These are phyloP conservation scores for Rhizopus arrhizus DNA, from an alignment of 371 early-diverging fungal genomes.

Conservation along the genomic window DNA sequence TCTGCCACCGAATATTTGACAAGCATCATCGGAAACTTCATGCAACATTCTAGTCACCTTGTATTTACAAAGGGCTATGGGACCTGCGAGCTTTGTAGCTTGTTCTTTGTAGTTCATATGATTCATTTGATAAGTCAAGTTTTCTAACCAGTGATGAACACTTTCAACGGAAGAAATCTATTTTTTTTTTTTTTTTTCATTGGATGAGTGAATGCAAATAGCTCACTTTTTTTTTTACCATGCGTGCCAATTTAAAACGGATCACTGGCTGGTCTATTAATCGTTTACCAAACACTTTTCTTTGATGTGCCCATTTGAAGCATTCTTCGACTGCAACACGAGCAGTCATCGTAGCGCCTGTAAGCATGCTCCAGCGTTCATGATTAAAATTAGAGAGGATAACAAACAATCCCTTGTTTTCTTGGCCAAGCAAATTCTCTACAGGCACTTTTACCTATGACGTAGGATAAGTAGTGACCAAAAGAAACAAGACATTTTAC, in stretches of 20 bases:
- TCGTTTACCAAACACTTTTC: constrained; percentile 83
- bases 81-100: constrained; percentile 54
- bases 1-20: constrained; percentile 66
- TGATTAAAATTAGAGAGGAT: constrained; percentile 53
- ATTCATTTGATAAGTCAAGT: constrained; percentile 57
- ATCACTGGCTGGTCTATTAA: constrained; percentile 71
- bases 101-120: constrained; percentile 55
- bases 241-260: constrained; percentile 65
- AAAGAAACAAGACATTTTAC: constrained; percentile 23
- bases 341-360: constrained; percentile 26
- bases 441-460: constrained; percentile 64
- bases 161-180: constrained; percentile 49
- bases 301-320: constrained; percentile 46
- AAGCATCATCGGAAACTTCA: constrained; percentile 52
- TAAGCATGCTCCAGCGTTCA: constrained; percentile 39
- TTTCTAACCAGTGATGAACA: constrained; percentile 52
- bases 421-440: constrained; percentile 70
- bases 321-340: constrained; percentile 36
- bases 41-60: constrained; percentile 52
- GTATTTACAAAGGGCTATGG: constrained; percentile 57
- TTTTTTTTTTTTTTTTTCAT: neutral
- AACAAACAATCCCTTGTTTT: constrained; percentile 69
- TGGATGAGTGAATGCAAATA: neutral
- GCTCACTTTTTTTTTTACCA: constrained; percentile 57
- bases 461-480: neutral